Evolutionary conservation across 192 early-diverging fungal species (phyloP), one percentile per base, ranked within the genome.

Genomic region (Gigaspora rosea): DNA sequence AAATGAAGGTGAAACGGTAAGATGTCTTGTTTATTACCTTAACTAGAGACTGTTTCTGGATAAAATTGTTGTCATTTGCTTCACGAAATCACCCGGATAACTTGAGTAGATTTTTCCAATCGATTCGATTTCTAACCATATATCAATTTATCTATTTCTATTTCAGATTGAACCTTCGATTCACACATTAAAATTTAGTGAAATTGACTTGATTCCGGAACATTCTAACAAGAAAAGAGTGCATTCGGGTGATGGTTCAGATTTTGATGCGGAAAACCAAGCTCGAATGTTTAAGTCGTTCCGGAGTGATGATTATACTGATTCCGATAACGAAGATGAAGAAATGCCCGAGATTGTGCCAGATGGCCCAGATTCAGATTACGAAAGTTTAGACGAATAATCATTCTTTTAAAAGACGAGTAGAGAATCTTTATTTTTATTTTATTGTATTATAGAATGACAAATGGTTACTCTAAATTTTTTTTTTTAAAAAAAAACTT

Each of bases 321-420:
- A 71, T 54, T 49, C 47, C 35, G 71, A 73, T 22, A 27, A 27
- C 27, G 71, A 72, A n/a, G 54, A 73, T 58, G n/a, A 18, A 15
- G 71, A 73, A 41, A 57, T 73, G 15, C 71, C 71, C n/a, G 71
- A 73, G 36, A 73, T 73, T 73, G 36, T 73, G 2, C 27, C 27
- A 9, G 71, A 73, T 58, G 56, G 71, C 7, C 71, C 71, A 36
- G 71, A 73, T 73, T 73, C 71, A n/a, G 71, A 73, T 51, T 73
- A 36, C 16, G 71, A 73, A 58, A 47, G 52, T 15, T 56, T n/a
- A 56, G 18, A 18, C 0, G 52, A 56, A 56, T 56, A 56, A 56
- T 27, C 27, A 27, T 27, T 27, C 27, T 27, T 27, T 27, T 27
- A 27, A 27, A 27, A 27, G 27, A 1, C 27, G 27, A 0, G 27